Percentiles rank a stretch among this genome's conserved stretches.
These are phyloP conservation scores for Boletus bicolor DNA, from an alignment of 768 basidiomycete genomes.

Conservation along the genomic window DNA sequence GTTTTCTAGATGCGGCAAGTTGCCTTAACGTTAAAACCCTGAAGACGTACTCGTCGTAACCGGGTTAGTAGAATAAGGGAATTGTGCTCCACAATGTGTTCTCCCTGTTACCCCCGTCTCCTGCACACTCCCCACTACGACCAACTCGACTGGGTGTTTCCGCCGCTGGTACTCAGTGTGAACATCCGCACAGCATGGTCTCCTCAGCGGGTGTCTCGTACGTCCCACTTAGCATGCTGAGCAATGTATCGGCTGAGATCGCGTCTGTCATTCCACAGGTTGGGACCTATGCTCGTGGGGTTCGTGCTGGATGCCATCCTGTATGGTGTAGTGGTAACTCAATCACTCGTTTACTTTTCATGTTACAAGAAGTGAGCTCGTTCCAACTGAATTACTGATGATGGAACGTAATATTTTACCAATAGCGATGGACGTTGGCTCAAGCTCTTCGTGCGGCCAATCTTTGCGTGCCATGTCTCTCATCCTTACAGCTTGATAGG, in stretches of 20 bases:
- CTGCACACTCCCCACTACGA: neutral
- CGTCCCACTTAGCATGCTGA: neutral
- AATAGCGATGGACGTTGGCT: slow-evolving; percentile 21
- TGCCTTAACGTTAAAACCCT: slow-evolving; percentile 14
- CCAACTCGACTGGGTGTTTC: slow-evolving; percentile 7
- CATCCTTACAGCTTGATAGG: slow-evolving; percentile 8
- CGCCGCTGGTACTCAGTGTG: slow-evolving; percentile 4
- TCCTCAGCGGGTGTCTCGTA: slow-evolving; percentile 24
- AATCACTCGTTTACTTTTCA: slow-evolving; percentile 32
- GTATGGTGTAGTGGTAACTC: slow-evolving; percentile 35
- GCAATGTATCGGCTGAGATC: neutral
- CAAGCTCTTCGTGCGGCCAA: slow-evolving; percentile 21
- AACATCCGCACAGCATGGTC: slow-evolving; percentile 15
- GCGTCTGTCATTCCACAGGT: slow-evolving; percentile 13
- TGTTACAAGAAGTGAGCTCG: slow-evolving; percentile 24
- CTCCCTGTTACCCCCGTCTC: slow-evolving; percentile 6
- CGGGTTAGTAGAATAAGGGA: slow-evolving; percentile 13
- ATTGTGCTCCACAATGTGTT: neutral
- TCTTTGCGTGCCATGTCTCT: neutral
- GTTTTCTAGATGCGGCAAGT: neutral
- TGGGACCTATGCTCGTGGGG: slow-evolving; percentile 37
- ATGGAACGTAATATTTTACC: neutral
- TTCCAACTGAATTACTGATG: neutral
- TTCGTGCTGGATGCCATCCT: slow-evolving; percentile 34
- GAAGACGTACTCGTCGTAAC: slow-evolving; percentile 21